These are phyloP conservation scores for Acacia crassicarpa DNA, from an alignment of 306 rosid species.

Conservation along the genomic window DNA sequence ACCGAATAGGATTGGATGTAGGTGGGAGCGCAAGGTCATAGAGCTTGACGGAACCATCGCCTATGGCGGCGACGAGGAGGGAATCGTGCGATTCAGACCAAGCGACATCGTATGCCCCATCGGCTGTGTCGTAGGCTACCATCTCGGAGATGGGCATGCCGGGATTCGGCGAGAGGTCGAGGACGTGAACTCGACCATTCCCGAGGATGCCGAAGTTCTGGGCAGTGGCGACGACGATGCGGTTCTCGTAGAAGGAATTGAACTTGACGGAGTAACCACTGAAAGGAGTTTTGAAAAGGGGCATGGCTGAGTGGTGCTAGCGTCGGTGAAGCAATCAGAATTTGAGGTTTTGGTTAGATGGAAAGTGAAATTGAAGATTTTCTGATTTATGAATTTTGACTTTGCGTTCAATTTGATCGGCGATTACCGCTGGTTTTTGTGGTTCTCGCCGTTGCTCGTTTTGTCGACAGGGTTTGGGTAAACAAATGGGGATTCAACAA, in stretches of 20 bases:
- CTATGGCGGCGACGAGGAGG: slow-evolving; percentile 80
- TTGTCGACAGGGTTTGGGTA: too few species aligned
- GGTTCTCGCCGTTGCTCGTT: too few species aligned
- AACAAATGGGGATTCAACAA: too few species aligned
- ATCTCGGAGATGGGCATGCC: slow-evolving; percentile 56
- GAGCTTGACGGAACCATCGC: slow-evolving; percentile 92
- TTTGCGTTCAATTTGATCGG: too few species aligned
- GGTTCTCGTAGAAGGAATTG: slow-evolving; percentile 93
- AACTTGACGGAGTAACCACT: slow-evolving; percentile 94
- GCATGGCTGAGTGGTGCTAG: too few species aligned
- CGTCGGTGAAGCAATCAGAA: too few species aligned
- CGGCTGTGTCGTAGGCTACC: slow-evolving; percentile 82
- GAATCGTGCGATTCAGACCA: slow-evolving; percentile 98
- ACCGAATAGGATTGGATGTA: slow-evolving; percentile 77
- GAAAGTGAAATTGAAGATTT: too few species aligned
- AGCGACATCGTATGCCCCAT: slow-evolving; percentile 81
- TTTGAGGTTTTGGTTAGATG: too few species aligned
- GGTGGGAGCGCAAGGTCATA: slow-evolving; percentile 82
- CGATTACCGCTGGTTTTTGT: too few species aligned
- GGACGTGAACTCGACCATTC: slow-evolving; percentile 90
- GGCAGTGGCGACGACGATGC: slow-evolving; percentile 91
- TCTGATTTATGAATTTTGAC: too few species aligned
- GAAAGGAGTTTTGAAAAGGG: too few species aligned
- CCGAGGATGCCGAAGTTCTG: slow-evolving; percentile 97
- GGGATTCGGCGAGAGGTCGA: slow-evolving; percentile 60